Percentiles rank a stretch among this genome's conserved stretches.
phyloP scores from a whole-genome alignment of 164 flowering plant genomes.

The Stephania japonica region DNA sequence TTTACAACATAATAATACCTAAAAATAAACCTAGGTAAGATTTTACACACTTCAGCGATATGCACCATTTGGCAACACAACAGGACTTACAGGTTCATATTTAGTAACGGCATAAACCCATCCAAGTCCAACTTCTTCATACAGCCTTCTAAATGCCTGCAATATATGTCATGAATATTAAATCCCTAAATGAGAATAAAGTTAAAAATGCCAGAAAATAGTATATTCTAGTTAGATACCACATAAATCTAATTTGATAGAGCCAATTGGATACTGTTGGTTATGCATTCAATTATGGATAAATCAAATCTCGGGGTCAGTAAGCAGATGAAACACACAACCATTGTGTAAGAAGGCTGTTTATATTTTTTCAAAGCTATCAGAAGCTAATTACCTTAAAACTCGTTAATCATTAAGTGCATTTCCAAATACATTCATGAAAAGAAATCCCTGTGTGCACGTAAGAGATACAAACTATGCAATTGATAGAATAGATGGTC shows the following conservation, averaged over 20 bases:
- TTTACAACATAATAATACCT: conserved; percentile 1
- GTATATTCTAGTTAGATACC: neutral
- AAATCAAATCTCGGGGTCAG: neutral
- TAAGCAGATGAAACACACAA: neutral
- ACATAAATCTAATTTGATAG: neutral
- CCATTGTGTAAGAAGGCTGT: neutral
- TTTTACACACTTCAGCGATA: neutral
- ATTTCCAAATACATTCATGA: neutral
- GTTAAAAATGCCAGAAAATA: neutral
- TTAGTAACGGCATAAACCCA: conserved; percentile 93
- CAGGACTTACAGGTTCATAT: conserved; percentile 65
- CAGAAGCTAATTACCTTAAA: neutral
- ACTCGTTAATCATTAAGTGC: neutral
- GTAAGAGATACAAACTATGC: neutral
- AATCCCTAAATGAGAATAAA: neutral
- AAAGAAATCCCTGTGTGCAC: neutral
- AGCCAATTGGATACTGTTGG: neutral
- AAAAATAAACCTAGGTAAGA: neutral
- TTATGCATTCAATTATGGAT: neutral
- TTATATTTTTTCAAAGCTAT: neutral
- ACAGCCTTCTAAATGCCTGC: conserved; percentile 85
- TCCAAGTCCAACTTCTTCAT: conserved; percentile 93
- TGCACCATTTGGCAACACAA: neutral
- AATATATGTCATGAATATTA: conserved; percentile 8
- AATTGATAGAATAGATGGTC: neutral